Evolutionary conservation across 768 basidiomycete genomes (phyloP).

Genomic region (Pulveroboletus sp.): DNA sequence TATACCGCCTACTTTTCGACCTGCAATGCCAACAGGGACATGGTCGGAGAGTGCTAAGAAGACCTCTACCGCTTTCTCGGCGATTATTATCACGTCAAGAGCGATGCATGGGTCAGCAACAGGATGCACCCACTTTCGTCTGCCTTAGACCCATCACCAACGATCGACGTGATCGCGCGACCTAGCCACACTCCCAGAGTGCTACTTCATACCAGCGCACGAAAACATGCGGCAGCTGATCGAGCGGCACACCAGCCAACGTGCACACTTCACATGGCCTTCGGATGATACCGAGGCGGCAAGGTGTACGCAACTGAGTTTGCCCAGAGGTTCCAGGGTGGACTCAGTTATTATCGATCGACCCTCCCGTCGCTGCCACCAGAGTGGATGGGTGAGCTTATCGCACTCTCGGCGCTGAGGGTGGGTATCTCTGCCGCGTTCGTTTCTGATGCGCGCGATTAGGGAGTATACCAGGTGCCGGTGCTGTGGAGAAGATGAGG

Average conservation of each 20-base stretch:
- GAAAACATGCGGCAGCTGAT: constrained; percentile 51
- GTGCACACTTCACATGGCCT: constrained; percentile 38
- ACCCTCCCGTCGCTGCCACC: constrained; percentile 28
- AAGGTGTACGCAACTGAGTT: constrained; percentile 47
- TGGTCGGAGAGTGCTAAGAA: constrained; percentile 25
- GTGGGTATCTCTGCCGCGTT: constrained; percentile 55
- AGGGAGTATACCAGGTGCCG: constrained; percentile 56
- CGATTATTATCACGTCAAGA: constrained; percentile 45
- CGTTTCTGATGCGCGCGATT: constrained; percentile 51
- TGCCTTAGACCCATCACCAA: constrained; percentile 18
- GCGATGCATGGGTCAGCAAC: constrained; percentile 48
- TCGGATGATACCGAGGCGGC: constrained; percentile 40
- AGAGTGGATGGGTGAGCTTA: constrained; percentile 37
- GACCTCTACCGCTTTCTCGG: constrained; percentile 23
- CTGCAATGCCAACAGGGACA: constrained; percentile 42
- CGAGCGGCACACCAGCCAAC: constrained; percentile 30
- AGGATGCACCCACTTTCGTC: constrained; percentile 35
- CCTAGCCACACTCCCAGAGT: constrained; percentile 45
- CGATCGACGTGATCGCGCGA: constrained; percentile 27
- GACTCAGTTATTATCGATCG: constrained; percentile 52
- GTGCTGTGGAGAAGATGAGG: constrained; percentile 42
- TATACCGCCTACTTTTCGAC: constrained; percentile 50
- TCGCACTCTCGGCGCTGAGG: constrained; percentile 41
- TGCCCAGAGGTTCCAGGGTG: constrained; percentile 56
- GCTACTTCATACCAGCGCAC: constrained; percentile 58